Conservation (phyloP, 441 rosid genomes). For the Syzygium malaccense region DNA sequence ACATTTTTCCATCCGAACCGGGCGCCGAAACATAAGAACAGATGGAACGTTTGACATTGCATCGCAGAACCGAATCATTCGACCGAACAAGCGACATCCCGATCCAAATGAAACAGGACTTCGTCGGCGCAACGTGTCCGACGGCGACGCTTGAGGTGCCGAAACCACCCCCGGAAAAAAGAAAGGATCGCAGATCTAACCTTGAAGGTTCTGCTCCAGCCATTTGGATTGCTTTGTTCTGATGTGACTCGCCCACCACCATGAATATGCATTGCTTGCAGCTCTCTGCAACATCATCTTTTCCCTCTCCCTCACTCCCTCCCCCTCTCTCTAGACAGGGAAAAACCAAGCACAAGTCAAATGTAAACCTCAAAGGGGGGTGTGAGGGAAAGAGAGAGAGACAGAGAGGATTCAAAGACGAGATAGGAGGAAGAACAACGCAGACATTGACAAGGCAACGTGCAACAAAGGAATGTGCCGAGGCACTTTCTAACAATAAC, state of each 20-base stretch:
- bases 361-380: constrained; percentile 1
- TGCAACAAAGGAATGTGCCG: constrained; percentile 13
- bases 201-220: constrained; percentile 18
- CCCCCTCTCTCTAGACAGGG: background rate
- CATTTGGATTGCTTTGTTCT: constrained; percentile 17
- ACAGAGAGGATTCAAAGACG: background rate
- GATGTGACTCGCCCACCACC: constrained; percentile 21
- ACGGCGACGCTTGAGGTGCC: background rate
- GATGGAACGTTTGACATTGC: background rate
- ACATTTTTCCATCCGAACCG: background rate
- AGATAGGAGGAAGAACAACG: background rate
- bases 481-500: constrained; percentile 14
- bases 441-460: constrained; percentile 4
- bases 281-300: constrained; percentile 12
- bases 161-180: rapidly evolving
- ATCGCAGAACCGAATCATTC: background rate
- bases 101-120: background rate
- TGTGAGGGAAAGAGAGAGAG: background rate
- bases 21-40: background rate
- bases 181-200: background rate
- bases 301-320: background rate
- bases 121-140: background rate
- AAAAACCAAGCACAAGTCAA: background rate
- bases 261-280: constrained; percentile 16
- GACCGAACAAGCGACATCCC: background rate